These are phyloP conservation scores for Kazachstania sp. DNA, from an alignment of 1,139 yeast species.

Conservation along the genomic window DNA sequence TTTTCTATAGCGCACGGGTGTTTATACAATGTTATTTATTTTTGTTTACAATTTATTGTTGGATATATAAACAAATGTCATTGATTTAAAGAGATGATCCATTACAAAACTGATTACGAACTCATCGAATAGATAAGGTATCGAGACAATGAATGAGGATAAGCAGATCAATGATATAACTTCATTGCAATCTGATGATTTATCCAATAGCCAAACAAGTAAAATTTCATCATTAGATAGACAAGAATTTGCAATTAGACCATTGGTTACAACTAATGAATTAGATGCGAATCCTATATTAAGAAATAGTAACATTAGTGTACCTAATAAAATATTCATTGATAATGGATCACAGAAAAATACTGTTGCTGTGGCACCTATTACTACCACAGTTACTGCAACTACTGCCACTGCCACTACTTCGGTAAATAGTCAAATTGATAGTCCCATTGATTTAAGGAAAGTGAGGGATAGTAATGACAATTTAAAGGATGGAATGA, in stretches of 20 bases:
- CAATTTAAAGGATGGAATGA: not conserved
- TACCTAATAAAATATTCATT: slow-evolving; percentile 13
- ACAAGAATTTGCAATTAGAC: slow-evolving; percentile 16
- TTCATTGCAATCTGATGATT: not conserved
- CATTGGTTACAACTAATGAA: slow-evolving; percentile 20
- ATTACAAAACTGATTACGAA: too few relatives aligned
- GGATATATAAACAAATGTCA: not conserved
- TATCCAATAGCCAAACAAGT: not conserved
- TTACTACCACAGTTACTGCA: slow-evolving; percentile 2
- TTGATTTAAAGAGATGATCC: too few relatives aligned
- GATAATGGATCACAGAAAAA: not conserved
- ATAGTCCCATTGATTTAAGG: not conserved
- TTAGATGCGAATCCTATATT: slow-evolving; percentile 27
- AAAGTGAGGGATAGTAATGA: not conserved
- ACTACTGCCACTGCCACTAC: not conserved
- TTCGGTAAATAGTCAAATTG: not conserved
- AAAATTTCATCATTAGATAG: slow-evolving; percentile 6
- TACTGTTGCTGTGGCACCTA: not conserved
- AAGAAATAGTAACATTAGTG: slow-evolving; percentile 20
- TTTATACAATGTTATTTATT: too few relatives aligned
- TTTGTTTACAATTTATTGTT: not conserved
- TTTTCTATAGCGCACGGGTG: not conserved
- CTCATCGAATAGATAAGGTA: too few relatives aligned
- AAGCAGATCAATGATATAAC: not conserved
- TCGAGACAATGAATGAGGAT: not conserved